phyloP scores from a whole-genome alignment of 805 yeast species.

The Candida awuae region DNA sequence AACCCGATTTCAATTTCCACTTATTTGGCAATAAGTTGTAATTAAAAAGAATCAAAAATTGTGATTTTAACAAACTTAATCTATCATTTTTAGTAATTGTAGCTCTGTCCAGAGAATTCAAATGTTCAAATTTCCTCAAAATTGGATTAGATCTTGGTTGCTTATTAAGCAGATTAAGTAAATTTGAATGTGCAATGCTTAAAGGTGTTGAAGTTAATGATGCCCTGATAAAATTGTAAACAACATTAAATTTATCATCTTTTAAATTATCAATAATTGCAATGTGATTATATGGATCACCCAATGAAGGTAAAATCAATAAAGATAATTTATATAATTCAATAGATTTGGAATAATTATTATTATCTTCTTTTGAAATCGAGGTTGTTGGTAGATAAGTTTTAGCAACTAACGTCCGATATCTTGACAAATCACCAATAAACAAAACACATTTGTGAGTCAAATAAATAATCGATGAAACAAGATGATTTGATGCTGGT shows the following conservation, averaged over 20 bases:
- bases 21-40: conserved; percentile 36
- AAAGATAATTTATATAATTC: conserved; percentile 46
- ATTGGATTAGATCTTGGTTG: conserved; percentile 27
- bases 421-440: conserved; percentile 53
- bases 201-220: conserved; percentile 45
- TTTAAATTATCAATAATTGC: conserved; percentile 48
- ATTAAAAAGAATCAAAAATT: conserved; percentile 25
- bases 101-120: conserved; percentile 20
- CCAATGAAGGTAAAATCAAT: conserved; percentile 54
- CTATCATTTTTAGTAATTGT: conserved; percentile 29
- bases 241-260: conserved; percentile 40
- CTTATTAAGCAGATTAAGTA: conserved; percentile 32
- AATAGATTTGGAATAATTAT: conserved; percentile 37
- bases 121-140: conserved; percentile 22
- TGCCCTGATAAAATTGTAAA: conserved; percentile 49
- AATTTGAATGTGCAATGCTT: conserved; percentile 39
- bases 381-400: conserved; percentile 30
- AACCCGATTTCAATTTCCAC: conserved; percentile 29
- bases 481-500: conserved; percentile 4
- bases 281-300: conserved; percentile 56
- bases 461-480: conserved; percentile 31
- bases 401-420: conserved; percentile 42
- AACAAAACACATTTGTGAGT: conserved; percentile 43
- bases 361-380: conserved; percentile 30
- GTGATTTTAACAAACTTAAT: conserved; percentile 25